phyloP scores from a whole-genome alignment of 2,329 filamentous ascomycete genomes.

The Intubia oerlemansii region DNA sequence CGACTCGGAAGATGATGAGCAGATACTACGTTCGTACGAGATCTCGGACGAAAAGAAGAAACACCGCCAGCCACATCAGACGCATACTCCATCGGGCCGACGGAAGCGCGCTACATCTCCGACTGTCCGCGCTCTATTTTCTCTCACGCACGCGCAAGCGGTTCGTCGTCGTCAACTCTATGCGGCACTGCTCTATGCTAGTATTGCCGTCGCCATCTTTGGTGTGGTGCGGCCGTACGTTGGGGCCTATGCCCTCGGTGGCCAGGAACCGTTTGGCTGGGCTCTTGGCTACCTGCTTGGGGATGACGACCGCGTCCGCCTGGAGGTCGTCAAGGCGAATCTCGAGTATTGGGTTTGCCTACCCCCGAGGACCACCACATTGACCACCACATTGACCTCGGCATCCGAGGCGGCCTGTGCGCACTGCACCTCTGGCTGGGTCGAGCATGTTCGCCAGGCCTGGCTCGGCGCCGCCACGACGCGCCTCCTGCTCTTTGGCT shows the following conservation, averaged over 20 bases:
- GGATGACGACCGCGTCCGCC: slow-evolving; percentile 49
- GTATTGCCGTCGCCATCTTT: slow-evolving; percentile 44
- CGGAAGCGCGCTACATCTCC: slow-evolving; percentile 43
- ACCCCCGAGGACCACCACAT: slow-evolving; percentile 18
- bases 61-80: slow-evolving; percentile 13
- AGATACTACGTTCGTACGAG: too few relatives aligned
- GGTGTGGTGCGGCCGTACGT: slow-evolving; percentile 53
- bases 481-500: slow-evolving; percentile 52
- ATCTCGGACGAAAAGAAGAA: too few relatives aligned
- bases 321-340: slow-evolving; percentile 45
- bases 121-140: slow-evolving; percentile 51
- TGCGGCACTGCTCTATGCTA: slow-evolving; percentile 53
- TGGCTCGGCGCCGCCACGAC: slow-evolving; percentile 51
- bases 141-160: slow-evolving; percentile 62
- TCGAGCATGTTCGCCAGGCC: slow-evolving; percentile 43
- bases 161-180: slow-evolving; percentile 63
- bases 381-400: too few relatives aligned
- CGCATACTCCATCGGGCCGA: slow-evolving; percentile 44
- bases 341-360: slow-evolving; percentile 59
- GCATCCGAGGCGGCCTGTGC: slow-evolving; percentile 10
- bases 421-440: slow-evolving; percentile 32
- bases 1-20: too few relatives aligned
- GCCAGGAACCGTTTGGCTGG: slow-evolving; percentile 77
- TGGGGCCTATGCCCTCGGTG: slow-evolving; percentile 39
- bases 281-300: slow-evolving; percentile 77